phyloP scores from a whole-genome alignment of 441 rosid genomes.

The Mallotus japonicus region DNA sequence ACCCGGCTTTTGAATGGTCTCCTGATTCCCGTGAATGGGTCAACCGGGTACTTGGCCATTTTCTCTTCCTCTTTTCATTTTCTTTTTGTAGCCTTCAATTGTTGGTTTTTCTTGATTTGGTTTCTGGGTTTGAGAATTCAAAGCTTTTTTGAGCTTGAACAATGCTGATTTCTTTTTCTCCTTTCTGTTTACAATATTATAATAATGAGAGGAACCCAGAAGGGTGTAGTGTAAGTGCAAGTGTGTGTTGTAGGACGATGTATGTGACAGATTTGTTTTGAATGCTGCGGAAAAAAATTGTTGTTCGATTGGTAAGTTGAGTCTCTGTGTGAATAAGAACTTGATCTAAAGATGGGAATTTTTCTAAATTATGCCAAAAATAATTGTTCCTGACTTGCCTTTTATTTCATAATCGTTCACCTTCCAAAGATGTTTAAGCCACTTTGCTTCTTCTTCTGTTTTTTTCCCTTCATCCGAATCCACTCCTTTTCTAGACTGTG shows the following conservation, averaged over 20 bases:
- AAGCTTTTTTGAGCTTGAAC: no score
- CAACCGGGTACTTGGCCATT: constrained; percentile 38
- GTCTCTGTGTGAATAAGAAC: background rate
- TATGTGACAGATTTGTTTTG: no score
- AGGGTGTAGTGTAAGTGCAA: no score
- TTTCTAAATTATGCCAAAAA: background rate
- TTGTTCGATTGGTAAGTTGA: background rate
- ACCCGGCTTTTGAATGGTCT: constrained; percentile 69
- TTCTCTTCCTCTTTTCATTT: no score
- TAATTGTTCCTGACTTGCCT: background rate
- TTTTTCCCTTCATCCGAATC: background rate
- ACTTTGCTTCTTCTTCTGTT: background rate
- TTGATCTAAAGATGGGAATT: background rate
- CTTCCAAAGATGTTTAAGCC: background rate
- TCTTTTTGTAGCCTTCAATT: no score
- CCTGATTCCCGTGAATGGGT: constrained; percentile 71
- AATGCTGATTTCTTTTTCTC: no score
- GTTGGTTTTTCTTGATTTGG: background rate
- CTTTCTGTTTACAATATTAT: no score
- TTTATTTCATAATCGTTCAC: background rate
- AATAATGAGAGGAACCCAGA: no score
- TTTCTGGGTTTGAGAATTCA: background rate
- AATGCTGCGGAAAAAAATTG: no score
- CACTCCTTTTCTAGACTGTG: background rate
- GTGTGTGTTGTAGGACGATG: no score